Evolutionary conservation across 306 rosid genomes (phyloP).

Genomic region (Canavalia gladiata): DNA sequence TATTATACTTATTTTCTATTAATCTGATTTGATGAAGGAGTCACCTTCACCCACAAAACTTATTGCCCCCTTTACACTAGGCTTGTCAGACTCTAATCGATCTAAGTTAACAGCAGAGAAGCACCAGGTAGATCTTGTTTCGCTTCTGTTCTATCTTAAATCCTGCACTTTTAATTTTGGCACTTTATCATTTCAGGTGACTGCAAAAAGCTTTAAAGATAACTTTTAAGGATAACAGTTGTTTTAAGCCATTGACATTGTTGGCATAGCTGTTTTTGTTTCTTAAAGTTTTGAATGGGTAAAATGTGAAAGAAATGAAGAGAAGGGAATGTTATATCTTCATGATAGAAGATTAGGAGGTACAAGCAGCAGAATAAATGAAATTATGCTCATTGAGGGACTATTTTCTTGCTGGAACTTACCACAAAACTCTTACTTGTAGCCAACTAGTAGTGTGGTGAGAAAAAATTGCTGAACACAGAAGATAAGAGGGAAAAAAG

Average conservation of each 20-base stretch:
- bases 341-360: background rate
- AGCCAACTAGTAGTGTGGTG: background rate
- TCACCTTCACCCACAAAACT: slow-evolving; percentile 91
- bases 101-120: slow-evolving; percentile 77
- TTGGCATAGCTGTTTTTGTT: background rate
- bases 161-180: slow-evolving; percentile 30
- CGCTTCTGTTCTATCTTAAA: slow-evolving; percentile 35
- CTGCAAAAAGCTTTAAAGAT: slow-evolving; percentile 4
- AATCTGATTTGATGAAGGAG: slow-evolving; percentile 66
- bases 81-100: slow-evolving; percentile 83
- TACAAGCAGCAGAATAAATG: slow-evolving; percentile 12
- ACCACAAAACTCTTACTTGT: background rate
- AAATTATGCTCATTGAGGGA: slow-evolving; percentile 9
- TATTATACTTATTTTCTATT: slow-evolving; percentile 31
- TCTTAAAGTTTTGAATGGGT: background rate
- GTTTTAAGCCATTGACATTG: background rate
- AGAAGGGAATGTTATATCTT: background rate
- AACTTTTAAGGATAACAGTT: background rate
- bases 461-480: slow-evolving; percentile 14
- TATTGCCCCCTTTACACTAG: slow-evolving; percentile 63
- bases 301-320: slow-evolving; percentile 23
- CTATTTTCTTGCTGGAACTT: slow-evolving; percentile 17
- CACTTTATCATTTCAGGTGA: background rate
- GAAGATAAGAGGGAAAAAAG: background rate
- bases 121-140: slow-evolving; percentile 74